Conservation (phyloP, 2,329 filamentous ascomycete species). For the Ambrosiella cleistominuta region DNA sequence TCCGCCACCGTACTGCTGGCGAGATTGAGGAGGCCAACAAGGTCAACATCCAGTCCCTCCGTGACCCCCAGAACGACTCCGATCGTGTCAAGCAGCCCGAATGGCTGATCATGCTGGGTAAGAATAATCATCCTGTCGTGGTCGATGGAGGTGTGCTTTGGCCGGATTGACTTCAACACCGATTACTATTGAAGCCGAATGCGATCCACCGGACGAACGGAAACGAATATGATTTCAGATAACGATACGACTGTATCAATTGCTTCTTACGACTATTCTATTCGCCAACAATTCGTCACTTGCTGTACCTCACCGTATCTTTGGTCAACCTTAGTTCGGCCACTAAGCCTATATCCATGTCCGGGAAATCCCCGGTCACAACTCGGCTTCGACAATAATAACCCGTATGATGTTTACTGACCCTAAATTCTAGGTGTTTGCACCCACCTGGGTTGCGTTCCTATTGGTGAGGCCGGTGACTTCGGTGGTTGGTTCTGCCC, state of each 20-base stretch:
- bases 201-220: neutral
- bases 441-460: slow-evolving; percentile 97
- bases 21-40: slow-evolving; percentile 94
- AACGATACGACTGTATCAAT: neutral
- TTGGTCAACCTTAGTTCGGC: neutral
- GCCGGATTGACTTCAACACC: neutral
- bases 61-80: slow-evolving; percentile 78
- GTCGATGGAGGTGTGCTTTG: slow-evolving; percentile 1
- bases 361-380: neutral
- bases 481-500: slow-evolving; percentile 99
- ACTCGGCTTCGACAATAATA: neutral
- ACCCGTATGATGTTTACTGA: neutral
- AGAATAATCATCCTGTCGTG: slow-evolving; percentile 15
- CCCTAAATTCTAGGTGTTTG: slow-evolving; percentile 57
- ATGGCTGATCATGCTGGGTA: slow-evolving; percentile 98
- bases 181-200: neutral
- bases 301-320: neutral
- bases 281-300: neutral
- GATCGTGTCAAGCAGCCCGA: slow-evolving; percentile 97
- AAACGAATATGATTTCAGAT: neutral
- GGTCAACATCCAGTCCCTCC: slow-evolving; percentile 62
- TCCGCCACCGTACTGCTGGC: slow-evolving; percentile 84
- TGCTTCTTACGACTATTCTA: neutral
- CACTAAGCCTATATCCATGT: neutral
- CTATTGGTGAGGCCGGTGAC: slow-evolving; percentile 96